A percentile compares a stretch with the other conserved stretches of the same genome.
These are phyloP conservation scores for Plasmodium cynomolgi DNA, from an alignment of 169 alveolate genomes.

Conservation along the genomic window DNA sequence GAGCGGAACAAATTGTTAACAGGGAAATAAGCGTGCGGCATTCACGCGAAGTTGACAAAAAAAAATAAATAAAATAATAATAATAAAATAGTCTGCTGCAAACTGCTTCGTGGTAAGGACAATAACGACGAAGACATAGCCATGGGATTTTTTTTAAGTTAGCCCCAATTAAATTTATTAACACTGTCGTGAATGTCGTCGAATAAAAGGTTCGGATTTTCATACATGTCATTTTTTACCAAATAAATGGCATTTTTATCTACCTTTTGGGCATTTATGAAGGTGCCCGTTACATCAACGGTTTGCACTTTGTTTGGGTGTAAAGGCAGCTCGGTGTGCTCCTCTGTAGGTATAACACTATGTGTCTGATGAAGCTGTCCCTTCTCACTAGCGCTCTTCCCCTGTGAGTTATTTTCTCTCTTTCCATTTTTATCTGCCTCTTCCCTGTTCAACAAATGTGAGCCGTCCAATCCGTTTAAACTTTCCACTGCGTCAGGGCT, in stretches of 20 bases:
- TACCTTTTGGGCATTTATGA: slow-evolving; percentile 17
- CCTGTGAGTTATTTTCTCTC: not conserved
- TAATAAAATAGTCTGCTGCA: not conserved
- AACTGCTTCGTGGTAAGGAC: not conserved
- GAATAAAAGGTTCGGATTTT: slow-evolving; percentile 57
- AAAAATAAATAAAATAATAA: slow-evolving; percentile 18
- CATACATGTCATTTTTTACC: slow-evolving; percentile 57
- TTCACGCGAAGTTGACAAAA: not conserved
- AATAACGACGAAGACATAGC: not conserved
- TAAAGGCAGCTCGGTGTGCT: not conserved
- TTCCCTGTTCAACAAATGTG: not conserved
- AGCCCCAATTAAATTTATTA: slow-evolving; percentile 75
- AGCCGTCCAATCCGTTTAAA: not conserved
- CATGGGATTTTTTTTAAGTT: not conserved
- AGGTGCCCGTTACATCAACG: slow-evolving; percentile 30
- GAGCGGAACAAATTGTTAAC: not conserved
- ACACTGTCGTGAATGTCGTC: slow-evolving; percentile 70
- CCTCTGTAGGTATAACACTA: not conserved
- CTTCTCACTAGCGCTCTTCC: not conserved
- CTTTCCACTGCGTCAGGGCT: slow-evolving; percentile 10
- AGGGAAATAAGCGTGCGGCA: not conserved
- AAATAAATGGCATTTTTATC: slow-evolving; percentile 40
- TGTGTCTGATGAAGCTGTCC: not conserved
- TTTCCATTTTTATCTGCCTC: not conserved
- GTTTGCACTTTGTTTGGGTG: not conserved